A percentile compares a stretch with the other conserved stretches of the same genome.
Evolutionary conservation across 2,329 filamentous ascomycete genomes (phyloP).

Genomic region (Hypomyces rosellus): DNA sequence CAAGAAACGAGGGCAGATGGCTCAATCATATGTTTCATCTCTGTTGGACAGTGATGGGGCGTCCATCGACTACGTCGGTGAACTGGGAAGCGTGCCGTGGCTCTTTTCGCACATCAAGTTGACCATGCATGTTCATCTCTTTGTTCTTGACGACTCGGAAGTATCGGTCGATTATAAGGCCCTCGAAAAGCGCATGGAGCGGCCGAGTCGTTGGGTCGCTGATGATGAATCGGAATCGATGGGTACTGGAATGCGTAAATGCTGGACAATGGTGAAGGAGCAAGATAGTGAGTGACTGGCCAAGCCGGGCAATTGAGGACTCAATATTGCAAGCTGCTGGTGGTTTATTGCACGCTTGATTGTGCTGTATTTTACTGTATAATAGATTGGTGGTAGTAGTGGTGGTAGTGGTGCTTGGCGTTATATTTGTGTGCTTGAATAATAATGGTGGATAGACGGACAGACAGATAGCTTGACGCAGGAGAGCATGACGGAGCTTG

Average conservation of each 20-base stretch:
- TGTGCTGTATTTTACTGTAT: not conserved
- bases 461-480: too few relatives aligned
- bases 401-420: too few relatives aligned
- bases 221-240: slow-evolving; percentile 46
- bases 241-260: slow-evolving; percentile 54
- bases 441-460: not conserved
- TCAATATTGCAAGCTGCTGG: too few relatives aligned
- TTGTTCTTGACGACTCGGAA: slow-evolving; percentile 28
- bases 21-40: slow-evolving; percentile 27
- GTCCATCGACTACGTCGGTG: slow-evolving; percentile 27
- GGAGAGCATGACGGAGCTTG: too few relatives aligned
- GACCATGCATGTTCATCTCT: slow-evolving; percentile 52
- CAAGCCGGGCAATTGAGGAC: too few relatives aligned
- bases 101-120: slow-evolving; percentile 51
- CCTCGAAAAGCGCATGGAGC: slow-evolving; percentile 1
- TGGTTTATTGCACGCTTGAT: not conserved
- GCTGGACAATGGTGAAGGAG: slow-evolving; percentile 41
- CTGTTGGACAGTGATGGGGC: slow-evolving; percentile 17
- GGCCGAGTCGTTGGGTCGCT: slow-evolving; percentile 33
- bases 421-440: not conserved
- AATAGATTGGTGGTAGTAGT: not conserved
- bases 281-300: slow-evolving; percentile 2
- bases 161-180: not conserved
- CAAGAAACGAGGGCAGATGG: slow-evolving; percentile 30
- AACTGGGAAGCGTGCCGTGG: slow-evolving; percentile 50